Conservation (phyloP, 805 yeast genomes). For the Starmerella khaoyaiensis region DNA sequence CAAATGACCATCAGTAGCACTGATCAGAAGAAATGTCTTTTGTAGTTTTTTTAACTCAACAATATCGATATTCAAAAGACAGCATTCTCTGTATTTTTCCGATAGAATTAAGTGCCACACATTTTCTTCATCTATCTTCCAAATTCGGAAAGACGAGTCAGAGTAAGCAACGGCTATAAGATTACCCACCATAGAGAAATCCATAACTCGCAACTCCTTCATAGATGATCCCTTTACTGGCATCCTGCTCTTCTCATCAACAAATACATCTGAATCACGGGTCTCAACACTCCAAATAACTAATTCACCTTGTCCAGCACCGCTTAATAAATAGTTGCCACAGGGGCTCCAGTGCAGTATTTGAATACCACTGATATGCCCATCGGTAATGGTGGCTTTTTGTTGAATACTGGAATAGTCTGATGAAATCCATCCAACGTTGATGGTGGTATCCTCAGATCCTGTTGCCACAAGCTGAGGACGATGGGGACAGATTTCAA, state of each 20-base stretch:
- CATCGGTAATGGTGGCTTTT: slow-evolving; percentile 36
- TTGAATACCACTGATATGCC: slow-evolving; percentile 85
- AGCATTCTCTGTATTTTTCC: slow-evolving; percentile 57
- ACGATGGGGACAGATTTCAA: slow-evolving; percentile 39
- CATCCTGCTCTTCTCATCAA: slow-evolving; percentile 39
- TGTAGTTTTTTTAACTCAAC: slow-evolving; percentile 27
- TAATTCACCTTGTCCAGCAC: slow-evolving; percentile 70
- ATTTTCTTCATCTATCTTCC: slow-evolving; percentile 28
- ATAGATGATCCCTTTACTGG: slow-evolving; percentile 37
- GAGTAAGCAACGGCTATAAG: slow-evolving; percentile 65
- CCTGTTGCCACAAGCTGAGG: slow-evolving; percentile 49
- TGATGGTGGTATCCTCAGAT: slow-evolving; percentile 77
- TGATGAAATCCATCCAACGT: slow-evolving; percentile 41
- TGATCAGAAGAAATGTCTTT: slow-evolving; percentile 35
- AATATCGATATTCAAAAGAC: slow-evolving; percentile 53
- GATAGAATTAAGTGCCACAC: slow-evolving; percentile 30
- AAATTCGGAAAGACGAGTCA: slow-evolving; percentile 60
- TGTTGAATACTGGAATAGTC: slow-evolving; percentile 32
- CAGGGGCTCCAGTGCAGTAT: slow-evolving; percentile 39
- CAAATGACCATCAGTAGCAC: slow-evolving; percentile 77
- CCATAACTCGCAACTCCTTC: slow-evolving; percentile 88
- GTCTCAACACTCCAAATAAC: slow-evolving; percentile 56
- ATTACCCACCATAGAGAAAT: slow-evolving; percentile 40
- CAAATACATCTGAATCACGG: slow-evolving; percentile 32
- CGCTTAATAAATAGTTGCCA: slow-evolving; percentile 36